A percentile compares a stretch with the other conserved stretches of the same genome.
These are phyloP conservation scores for Suillus luteus DNA, from an alignment of 768 basidiomycete species.

Conservation along the genomic window DNA sequence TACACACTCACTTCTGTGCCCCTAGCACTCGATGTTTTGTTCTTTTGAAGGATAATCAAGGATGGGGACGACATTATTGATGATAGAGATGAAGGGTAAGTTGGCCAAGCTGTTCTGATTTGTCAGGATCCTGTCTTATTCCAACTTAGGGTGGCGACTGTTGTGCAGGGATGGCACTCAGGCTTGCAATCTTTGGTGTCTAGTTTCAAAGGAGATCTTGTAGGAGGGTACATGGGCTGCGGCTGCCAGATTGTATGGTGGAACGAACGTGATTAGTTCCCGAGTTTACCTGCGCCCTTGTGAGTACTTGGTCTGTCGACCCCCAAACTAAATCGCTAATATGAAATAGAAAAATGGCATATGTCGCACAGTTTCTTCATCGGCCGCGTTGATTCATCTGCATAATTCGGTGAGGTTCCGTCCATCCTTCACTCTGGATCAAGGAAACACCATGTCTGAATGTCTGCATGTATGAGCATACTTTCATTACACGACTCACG, in stretches of 20 bases:
- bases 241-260: conserved; percentile 18
- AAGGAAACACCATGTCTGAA: not conserved
- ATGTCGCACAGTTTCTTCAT: too few relatives aligned
- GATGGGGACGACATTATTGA: not conserved
- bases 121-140: not conserved
- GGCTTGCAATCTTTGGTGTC: conserved; percentile 28
- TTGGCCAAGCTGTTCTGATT: not conserved
- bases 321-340: not conserved
- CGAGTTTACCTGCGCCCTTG: conserved; percentile 13
- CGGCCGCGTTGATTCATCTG: conserved; percentile 23
- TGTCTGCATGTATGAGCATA: conserved; percentile 31
- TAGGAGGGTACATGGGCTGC: conserved; percentile 32
- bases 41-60: too few relatives aligned
- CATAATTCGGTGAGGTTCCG: conserved; percentile 19
- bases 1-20: not conserved
- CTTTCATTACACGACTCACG: conserved; percentile 28
- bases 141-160: conserved; percentile 7
- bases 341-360: not conserved
- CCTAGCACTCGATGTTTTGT: not conserved
- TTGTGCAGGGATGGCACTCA: conserved; percentile 25
- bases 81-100: conserved; percentile 2
- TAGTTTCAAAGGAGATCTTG: conserved; percentile 32
- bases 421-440: not conserved
- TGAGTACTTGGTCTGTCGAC: conserved; percentile 12
- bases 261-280: conserved; percentile 16